Evolutionary conservation across 495 filamentous ascomycete species (phyloP), one percentile per base, ranked within the genome.

Genomic region (Hamigera avellanea): DNA sequence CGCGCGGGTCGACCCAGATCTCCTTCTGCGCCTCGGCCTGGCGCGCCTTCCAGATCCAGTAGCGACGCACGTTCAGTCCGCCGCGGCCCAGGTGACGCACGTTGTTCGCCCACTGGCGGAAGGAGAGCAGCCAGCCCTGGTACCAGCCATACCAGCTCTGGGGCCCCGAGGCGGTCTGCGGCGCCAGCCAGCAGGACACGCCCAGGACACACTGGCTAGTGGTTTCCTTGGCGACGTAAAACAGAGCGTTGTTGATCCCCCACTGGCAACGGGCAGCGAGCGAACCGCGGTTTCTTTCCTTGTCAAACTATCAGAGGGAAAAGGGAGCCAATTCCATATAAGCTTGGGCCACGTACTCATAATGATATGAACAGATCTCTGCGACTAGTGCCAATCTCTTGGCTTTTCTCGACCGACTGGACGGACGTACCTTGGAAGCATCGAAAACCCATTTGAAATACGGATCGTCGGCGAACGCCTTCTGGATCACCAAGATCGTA

Each of bases 381-480:
- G 21, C 5, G 21, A 5, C 21, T 23, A 4, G n/a, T 23, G 5
- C 9, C 4, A 5, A 23, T 23, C 21, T 4, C 21, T 9, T 23
- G 21, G 21, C 9, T 23, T 23, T 23, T 4, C 4, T 23, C 9
- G 21, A 23, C 21, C 21, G 21, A 23, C 17, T 27, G 21, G 15
- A 7, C 26, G 27, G 32, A 45, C 49, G 44, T 58, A 66, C 73
- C 48, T 69, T 73, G 42, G 48, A 48, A 28, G 51, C 55, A 53
- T 71, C 69, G 44, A 69, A 77, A 1, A 76, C 62, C 76, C 76
- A 80, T n/a, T 67, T 55, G 45, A 70, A 74, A 49, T 81, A 80
- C 1, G 76, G 76, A 47, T 80, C 77, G 8, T 74, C 61, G 2
- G 61, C 66, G 49, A 81, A 80, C 18, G 74, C 75, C 47, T 66